phyloP scores from a whole-genome alignment of 352 stramenopile species.

The Pythium sukuiense region DNA sequence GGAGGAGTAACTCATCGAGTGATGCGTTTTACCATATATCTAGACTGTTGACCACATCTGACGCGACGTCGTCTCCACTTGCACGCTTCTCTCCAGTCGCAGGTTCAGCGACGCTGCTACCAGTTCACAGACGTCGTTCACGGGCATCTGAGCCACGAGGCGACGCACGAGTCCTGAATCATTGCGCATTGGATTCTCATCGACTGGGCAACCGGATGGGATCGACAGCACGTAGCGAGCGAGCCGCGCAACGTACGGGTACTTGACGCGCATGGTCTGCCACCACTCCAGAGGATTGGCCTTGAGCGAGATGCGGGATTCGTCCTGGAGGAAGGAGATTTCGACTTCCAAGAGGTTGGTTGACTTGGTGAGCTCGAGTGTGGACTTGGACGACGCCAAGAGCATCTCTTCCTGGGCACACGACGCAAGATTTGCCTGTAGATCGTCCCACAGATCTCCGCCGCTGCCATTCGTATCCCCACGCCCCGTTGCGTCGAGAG shows the following conservation, averaged over 20 bases:
- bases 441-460: slow-evolving; percentile 72
- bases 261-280: slow-evolving; percentile 76
- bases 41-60: slow-evolving; percentile 32
- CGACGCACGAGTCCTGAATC: slow-evolving; percentile 44
- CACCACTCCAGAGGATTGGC: slow-evolving; percentile 77
- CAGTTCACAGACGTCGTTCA: slow-evolving; percentile 18
- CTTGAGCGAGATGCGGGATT: slow-evolving; percentile 51
- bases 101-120: slow-evolving; percentile 28
- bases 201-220: slow-evolving; percentile 42
- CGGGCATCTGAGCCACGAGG: slow-evolving; percentile 13
- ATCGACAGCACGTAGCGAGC: slow-evolving; percentile 73
- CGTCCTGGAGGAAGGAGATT: slow-evolving; percentile 78
- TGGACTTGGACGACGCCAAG: slow-evolving; percentile 63
- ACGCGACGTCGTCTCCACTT: slow-evolving; percentile 12
- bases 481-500: background rate
- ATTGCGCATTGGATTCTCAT: slow-evolving; percentile 48
- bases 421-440: slow-evolving; percentile 69
- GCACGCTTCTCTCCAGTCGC: slow-evolving; percentile 21
- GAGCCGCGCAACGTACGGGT: slow-evolving; percentile 66
- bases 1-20: background rate
- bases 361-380: slow-evolving; percentile 65
- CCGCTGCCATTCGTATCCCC: slow-evolving; percentile 20
- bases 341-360: slow-evolving; percentile 79
- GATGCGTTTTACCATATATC: background rate
- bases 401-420: slow-evolving; percentile 77